A percentile compares a stretch with the other conserved stretches of the same genome.
phyloP scores from a whole-genome alignment of 2,329 filamentous ascomycete genomes.

The Aspergillus phoenicis region DNA sequence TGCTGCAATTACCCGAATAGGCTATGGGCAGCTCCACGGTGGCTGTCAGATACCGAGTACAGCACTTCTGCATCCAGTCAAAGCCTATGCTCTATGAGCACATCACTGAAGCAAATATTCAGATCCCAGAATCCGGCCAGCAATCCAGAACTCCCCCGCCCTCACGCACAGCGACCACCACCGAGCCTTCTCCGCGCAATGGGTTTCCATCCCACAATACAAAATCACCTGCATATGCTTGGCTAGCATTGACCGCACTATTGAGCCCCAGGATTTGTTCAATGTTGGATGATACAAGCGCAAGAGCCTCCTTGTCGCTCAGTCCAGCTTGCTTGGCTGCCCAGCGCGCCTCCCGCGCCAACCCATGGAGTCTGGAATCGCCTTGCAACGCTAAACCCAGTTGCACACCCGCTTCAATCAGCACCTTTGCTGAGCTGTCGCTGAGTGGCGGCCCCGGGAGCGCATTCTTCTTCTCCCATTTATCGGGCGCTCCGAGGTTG shows the following conservation, averaged over 20 bases:
- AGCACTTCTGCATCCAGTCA: no score
- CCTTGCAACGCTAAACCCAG: constrained; percentile 42
- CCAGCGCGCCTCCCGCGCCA: constrained; percentile 13
- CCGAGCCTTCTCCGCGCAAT: constrained; percentile 10
- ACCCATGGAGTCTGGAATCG: constrained; percentile 7
- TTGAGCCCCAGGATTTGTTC: not conserved
- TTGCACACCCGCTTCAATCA: constrained; percentile 9
- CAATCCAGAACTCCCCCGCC: not conserved
- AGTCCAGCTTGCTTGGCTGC: constrained; percentile 10
- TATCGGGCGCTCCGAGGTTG: constrained; percentile 35
- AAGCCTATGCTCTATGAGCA: no score
- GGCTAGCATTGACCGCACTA: not conserved
- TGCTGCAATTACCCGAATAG: no score
- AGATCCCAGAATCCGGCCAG: constrained; percentile 5
- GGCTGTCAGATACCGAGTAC: no score
- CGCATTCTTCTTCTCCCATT: constrained; percentile 42
- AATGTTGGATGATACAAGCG: constrained; percentile 12
- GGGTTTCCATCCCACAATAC: constrained; percentile 19
- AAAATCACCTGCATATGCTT: not conserved
- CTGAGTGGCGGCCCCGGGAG: constrained; percentile 49
- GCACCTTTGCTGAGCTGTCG: constrained; percentile 26
- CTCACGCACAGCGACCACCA: constrained; percentile 10
- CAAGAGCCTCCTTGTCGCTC: constrained; percentile 7
- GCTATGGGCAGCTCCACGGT: no score
- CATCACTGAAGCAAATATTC: fast-evolving